Evolutionary conservation across 768 basidiomycete genomes (phyloP).

Genomic region (Serendipita sp.): DNA sequence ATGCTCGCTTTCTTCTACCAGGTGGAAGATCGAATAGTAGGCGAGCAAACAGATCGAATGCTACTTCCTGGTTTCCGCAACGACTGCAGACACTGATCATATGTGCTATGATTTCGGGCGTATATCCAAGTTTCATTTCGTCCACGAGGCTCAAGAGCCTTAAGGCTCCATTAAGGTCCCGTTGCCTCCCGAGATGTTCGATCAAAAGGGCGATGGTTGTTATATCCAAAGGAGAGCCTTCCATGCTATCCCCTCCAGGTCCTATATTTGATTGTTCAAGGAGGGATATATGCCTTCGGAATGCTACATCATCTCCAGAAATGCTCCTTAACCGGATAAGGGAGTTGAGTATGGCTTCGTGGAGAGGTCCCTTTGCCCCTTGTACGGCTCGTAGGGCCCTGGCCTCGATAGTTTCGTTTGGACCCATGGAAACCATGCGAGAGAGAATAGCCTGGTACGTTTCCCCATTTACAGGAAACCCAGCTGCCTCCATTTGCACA

Average conservation of each 20-base stretch:
- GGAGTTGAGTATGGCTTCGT: not conserved
- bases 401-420: not conserved
- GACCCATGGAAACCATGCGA: not conserved
- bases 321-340: conserved; percentile 1
- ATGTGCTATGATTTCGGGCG: not conserved
- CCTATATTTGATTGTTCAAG: not conserved
- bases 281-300: not conserved
- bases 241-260: not conserved
- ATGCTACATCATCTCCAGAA: not conserved
- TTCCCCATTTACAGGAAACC: not conserved
- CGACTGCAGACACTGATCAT: not conserved
- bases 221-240: not conserved
- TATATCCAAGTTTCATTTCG: not conserved
- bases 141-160: not conserved
- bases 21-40: not conserved
- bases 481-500: not conserved
- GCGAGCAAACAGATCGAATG: not conserved
- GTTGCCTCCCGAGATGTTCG: not conserved
- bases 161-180: not conserved
- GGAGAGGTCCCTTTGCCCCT: not conserved
- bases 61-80: not conserved
- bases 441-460: not conserved
- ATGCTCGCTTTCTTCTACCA: not conserved
- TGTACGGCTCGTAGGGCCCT: not conserved
- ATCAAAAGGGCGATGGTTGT: not conserved